Conservation (phyloP, 2,329 filamentous ascomycete genomes). For the Ceratocystis harringtonii region DNA sequence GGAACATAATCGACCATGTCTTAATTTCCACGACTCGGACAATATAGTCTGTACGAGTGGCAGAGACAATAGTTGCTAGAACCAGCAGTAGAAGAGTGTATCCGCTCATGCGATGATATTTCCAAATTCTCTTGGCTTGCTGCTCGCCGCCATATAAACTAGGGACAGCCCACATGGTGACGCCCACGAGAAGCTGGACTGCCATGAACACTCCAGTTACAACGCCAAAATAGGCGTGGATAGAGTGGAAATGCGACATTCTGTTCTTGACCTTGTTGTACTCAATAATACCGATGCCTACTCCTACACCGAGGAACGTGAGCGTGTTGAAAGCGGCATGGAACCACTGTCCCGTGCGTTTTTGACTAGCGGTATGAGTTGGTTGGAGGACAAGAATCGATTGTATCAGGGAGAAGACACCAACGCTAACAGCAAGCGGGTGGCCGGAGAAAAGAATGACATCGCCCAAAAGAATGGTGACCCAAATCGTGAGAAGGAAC, state of each 20-base stretch:
- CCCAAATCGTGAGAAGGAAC: conserved; percentile 63
- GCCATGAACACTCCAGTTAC: conserved; percentile 54
- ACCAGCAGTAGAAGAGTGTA: conserved; percentile 59
- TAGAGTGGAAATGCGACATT: conserved; percentile 60
- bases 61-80: conserved; percentile 57
- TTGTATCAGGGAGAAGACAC: conserved; percentile 61
- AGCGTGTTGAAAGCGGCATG: conserved; percentile 59
- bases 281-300: conserved; percentile 58
- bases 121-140: conserved; percentile 71
- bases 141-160: conserved; percentile 61
- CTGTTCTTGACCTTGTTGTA: conserved; percentile 63
- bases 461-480: conserved; percentile 51
- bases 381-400: conserved; percentile 77
- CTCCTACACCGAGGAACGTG: conserved; percentile 44
- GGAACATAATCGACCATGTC: conserved; percentile 59
- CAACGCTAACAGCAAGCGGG: conserved; percentile 55
- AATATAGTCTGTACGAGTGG: conserved; percentile 64
- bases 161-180: conserved; percentile 69
- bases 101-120: conserved; percentile 69
- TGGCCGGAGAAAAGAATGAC: conserved; percentile 79
- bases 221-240: conserved; percentile 72
- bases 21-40: conserved; percentile 52
- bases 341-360: conserved; percentile 40
- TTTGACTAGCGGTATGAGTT: conserved; percentile 62
- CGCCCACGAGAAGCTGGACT: conserved; percentile 62